Percentiles rank a stretch among this genome's conserved stretches.
phyloP scores from a whole-genome alignment of 1,139 yeast species.

The Blastobotrys niveus region DNA sequence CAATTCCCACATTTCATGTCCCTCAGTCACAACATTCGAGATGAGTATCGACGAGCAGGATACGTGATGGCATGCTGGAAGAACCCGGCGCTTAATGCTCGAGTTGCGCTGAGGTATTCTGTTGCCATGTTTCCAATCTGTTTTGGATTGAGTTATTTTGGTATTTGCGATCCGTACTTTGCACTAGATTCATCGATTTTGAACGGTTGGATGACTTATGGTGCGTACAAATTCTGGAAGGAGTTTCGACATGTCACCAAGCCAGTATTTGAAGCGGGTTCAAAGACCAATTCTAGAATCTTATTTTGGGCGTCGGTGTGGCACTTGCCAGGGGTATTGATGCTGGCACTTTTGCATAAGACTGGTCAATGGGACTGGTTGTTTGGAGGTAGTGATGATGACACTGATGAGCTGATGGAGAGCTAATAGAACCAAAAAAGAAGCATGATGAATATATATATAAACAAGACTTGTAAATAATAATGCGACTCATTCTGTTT shows the following conservation, averaged over 20 bases:
- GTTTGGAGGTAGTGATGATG: constrained; percentile 20
- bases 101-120: constrained; percentile 88
- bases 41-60: constrained; percentile 87
- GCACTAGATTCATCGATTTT: constrained; percentile 72
- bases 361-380: constrained; percentile 92
- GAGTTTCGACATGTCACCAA: constrained; percentile 27
- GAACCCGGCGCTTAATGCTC: constrained; percentile 84
- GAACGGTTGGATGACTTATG: constrained; percentile 79
- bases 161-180: constrained; percentile 78
- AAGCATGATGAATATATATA: no score
- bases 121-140: constrained; percentile 89
- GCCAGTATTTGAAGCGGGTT: constrained; percentile 21
- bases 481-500: no score
- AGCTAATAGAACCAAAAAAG: no score
- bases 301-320: constrained; percentile 93
- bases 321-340: constrained; percentile 85
- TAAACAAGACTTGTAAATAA: no score
- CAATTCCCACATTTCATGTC: constrained; percentile 98
- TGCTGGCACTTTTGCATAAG: constrained; percentile 90
- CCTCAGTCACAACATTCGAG: constrained; percentile 77
- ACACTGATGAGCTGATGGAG: background rate
- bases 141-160: constrained; percentile 70
- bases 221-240: constrained; percentile 76
- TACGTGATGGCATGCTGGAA: constrained; percentile 95
- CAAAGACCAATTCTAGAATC: constrained; percentile 53